These are phyloP conservation scores for Kitagawia praeruptora DNA, from an alignment of 129 eudicot genomes.

Conservation along the genomic window DNA sequence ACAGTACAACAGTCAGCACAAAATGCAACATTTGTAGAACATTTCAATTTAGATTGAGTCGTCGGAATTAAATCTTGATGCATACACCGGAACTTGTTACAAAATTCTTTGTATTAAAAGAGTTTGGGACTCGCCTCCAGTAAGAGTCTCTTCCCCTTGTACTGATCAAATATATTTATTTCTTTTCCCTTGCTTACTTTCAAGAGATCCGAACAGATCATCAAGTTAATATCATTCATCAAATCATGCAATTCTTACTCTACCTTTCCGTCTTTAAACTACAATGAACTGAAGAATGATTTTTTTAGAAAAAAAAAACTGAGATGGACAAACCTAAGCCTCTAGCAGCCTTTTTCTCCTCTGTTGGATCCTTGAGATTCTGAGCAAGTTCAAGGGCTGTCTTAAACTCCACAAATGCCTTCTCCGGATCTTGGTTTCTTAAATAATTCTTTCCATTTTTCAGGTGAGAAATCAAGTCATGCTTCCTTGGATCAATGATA, in stretches of 20 bases:
- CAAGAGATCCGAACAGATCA: background rate
- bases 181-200: background rate
- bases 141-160: background rate
- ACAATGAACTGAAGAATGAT: background rate
- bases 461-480: slow-evolving; percentile 56
- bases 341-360: slow-evolving; percentile 97
- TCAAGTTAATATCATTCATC: background rate
- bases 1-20: background rate
- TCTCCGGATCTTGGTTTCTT: slow-evolving; percentile 76
- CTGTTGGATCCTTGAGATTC: slow-evolving; percentile 59
- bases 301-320: background rate
- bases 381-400: slow-evolving; percentile 84
- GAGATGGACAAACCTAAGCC: slow-evolving; percentile 62
- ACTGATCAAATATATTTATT: background rate
- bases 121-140: background rate
- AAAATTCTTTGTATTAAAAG: background rate
- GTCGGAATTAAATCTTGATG: background rate
- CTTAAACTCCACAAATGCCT: slow-evolving; percentile 70
- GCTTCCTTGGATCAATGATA: slow-evolving; percentile 76
- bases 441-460: slow-evolving; percentile 79
- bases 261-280: background rate
- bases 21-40: background rate
- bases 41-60: background rate
- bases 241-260: background rate
- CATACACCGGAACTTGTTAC: background rate